Evolutionary conservation across 306 rosid species (phyloP).

Genomic region (Spatholobus suberectus): DNA sequence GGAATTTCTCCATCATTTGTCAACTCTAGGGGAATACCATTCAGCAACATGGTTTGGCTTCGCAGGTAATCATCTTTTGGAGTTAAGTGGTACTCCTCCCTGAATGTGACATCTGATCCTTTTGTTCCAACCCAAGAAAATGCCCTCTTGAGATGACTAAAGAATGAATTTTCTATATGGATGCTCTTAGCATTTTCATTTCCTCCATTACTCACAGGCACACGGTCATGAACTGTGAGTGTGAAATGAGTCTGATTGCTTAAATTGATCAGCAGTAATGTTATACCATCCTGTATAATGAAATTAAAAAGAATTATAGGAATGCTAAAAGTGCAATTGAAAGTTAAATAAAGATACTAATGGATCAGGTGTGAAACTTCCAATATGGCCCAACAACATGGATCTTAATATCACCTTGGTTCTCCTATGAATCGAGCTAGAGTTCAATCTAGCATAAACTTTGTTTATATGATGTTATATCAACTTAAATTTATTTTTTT

Average conservation of each 20-base stretch:
- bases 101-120: constrained; percentile 63
- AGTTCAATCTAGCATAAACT: background rate
- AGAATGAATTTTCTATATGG: constrained; percentile 42
- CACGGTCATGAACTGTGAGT: constrained; percentile 47
- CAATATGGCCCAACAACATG: background rate
- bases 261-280: constrained; percentile 79
- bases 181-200: constrained; percentile 23
- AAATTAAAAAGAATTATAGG: constrained; percentile 24
- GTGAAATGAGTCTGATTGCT: constrained; percentile 75
- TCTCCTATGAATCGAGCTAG: background rate
- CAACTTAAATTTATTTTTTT: background rate
- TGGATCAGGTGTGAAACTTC: background rate
- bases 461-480: background rate
- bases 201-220: constrained; percentile 37
- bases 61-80: constrained; percentile 57
- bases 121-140: constrained; percentile 82
- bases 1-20: constrained; percentile 77
- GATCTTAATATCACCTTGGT: background rate
- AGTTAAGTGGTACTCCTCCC: constrained; percentile 90
- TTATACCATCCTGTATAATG: constrained; percentile 68
- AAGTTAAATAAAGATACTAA: background rate
- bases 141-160: constrained; percentile 63
- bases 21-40: constrained; percentile 69
- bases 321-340: background rate
- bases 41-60: constrained; percentile 77